These are phyloP conservation scores for Dioszegia crocea DNA, from an alignment of 768 basidiomycete species.

Conservation along the genomic window DNA sequence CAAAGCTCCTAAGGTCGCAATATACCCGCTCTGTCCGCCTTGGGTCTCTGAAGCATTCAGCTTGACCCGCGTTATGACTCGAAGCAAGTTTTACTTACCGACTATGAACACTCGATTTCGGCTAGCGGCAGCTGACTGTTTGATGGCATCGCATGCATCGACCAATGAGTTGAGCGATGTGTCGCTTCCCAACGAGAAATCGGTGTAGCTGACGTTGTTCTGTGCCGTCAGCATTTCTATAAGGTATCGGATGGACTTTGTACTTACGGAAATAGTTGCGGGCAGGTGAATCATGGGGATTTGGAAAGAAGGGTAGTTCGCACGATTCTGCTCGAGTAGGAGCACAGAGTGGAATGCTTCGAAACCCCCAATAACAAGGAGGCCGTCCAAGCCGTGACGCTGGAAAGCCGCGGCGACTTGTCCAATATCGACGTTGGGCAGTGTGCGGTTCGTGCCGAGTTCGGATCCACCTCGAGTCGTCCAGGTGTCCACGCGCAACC, in stretches of 20 bases:
- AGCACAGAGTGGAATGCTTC: constrained; percentile 81
- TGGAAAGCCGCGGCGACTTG: constrained; percentile 88
- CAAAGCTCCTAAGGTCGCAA: constrained; percentile 90
- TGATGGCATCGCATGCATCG: constrained; percentile 96
- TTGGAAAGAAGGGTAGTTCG: constrained; percentile 82
- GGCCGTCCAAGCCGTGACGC: constrained; percentile 67
- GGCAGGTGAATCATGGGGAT: constrained; percentile 95
- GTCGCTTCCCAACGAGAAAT: constrained; percentile 90
- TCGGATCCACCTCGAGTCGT: constrained; percentile 94
- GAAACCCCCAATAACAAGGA: constrained; percentile 92
- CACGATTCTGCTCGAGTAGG: constrained; percentile 72
- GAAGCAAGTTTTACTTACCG: no score
- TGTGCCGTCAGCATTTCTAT: not conserved
- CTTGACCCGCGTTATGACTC: no score
- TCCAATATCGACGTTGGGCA: constrained; percentile 82
- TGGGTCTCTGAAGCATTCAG: constrained; percentile 74
- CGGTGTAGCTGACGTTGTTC: constrained; percentile 96
- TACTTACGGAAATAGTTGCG: constrained; percentile 71
- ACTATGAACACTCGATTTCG: constrained; percentile 95
- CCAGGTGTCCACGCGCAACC: constrained; percentile 97
- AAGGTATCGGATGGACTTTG: not conserved
- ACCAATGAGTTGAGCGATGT: constrained; percentile 97
- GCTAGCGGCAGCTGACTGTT: constrained; percentile 95
- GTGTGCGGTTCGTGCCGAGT: constrained; percentile 87
- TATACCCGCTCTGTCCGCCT: constrained; percentile 92